Percentiles rank a stretch among this genome's conserved stretches.
Conservation (phyloP, 139 green algal genomes). For the Nannochloris sp. region DNA sequence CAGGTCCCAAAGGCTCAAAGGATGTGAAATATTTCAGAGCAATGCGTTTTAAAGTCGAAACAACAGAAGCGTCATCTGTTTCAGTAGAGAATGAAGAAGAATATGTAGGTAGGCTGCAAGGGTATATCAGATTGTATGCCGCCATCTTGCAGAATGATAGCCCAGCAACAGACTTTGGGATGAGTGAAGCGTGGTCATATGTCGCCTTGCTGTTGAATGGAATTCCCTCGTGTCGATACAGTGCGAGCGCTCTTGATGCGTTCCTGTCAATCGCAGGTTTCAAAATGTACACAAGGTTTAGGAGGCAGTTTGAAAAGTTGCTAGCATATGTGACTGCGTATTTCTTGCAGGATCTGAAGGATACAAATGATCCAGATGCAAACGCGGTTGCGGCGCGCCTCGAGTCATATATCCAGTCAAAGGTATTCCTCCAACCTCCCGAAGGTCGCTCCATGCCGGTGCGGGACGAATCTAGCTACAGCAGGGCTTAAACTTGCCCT, state of each 20-base stretch:
- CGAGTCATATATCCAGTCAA: constrained; percentile 30
- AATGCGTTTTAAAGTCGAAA: constrained; percentile 34
- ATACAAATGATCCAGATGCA: constrained; percentile 26
- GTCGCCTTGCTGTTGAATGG: constrained; percentile 48
- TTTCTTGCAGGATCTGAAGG: constrained; percentile 37
- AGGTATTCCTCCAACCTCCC: constrained; percentile 25
- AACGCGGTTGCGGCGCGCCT: constrained; percentile 35
- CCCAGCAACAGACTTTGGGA: constrained; percentile 30
- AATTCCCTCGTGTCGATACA: constrained; percentile 45
- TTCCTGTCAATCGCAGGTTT: constrained; percentile 55
- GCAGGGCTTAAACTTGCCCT: constrained; percentile 1
- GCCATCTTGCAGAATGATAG: constrained; percentile 52
- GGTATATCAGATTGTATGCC: constrained; percentile 52
- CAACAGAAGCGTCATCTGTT: neutral
- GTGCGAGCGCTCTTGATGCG: constrained; percentile 46
- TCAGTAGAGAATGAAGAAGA: constrained; percentile 32
- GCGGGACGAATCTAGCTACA: constrained; percentile 32
- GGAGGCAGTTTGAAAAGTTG: constrained; percentile 52
- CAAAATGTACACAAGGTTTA: constrained; percentile 33
- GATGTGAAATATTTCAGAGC: constrained; percentile 21
- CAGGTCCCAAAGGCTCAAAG: constrained; percentile 13
- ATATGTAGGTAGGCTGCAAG: constrained; percentile 32
- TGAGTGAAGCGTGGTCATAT: constrained; percentile 46
- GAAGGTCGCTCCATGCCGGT: constrained; percentile 47
- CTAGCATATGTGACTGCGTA: constrained; percentile 29